Percentiles rank a stretch among this genome's conserved stretches.
These are phyloP conservation scores for Pyrenophora tritici-repentis DNA, from an alignment of 2,329 filamentous ascomycete genomes.

Conservation along the genomic window DNA sequence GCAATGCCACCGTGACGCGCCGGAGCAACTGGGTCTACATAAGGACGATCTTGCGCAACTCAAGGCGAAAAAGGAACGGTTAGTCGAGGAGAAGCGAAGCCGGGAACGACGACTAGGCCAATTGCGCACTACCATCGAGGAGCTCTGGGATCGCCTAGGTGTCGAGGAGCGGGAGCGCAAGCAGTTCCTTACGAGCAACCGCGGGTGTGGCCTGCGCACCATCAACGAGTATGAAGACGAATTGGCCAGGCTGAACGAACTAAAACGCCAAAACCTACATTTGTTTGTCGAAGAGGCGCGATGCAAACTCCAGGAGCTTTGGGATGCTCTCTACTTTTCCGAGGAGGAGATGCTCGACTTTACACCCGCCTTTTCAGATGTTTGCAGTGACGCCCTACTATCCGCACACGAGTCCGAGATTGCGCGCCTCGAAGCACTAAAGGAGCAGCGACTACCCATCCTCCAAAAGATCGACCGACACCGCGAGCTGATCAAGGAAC, in stretches of 20 bases:
- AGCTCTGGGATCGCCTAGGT: constrained; percentile 84
- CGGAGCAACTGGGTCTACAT: constrained; percentile 91
- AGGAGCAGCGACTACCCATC: constrained; percentile 84
- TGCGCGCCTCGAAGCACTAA: constrained; percentile 75
- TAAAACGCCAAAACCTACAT: constrained; percentile 94
- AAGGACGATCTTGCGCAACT: constrained; percentile 80
- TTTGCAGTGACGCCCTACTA: constrained; percentile 92
- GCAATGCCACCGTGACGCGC: constrained; percentile 84
- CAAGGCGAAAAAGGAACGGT: constrained; percentile 74
- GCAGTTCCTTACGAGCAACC: constrained; percentile 82
- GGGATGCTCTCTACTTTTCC: constrained; percentile 91
- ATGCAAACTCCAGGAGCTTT: constrained; percentile 87
- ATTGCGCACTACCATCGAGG: constrained; percentile 76
- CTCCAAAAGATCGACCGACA: constrained; percentile 83
- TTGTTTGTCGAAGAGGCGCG: constrained; percentile 95
- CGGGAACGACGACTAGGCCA: constrained; percentile 80
- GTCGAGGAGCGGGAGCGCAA: constrained; percentile 83
- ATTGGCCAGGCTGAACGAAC: constrained; percentile 79
- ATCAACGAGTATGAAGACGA: constrained; percentile 98
- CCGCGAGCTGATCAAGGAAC: constrained; percentile 79
- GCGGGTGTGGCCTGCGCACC: constrained; percentile 85
- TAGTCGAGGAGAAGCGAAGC: constrained; percentile 84
- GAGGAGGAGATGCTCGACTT: constrained; percentile 99
- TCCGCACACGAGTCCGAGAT: constrained; percentile 96
- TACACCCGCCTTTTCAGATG: constrained; percentile 93